These are phyloP conservation scores for Neonectria magnoliae DNA, from an alignment of 2,329 filamentous ascomycete species.

Conservation along the genomic window DNA sequence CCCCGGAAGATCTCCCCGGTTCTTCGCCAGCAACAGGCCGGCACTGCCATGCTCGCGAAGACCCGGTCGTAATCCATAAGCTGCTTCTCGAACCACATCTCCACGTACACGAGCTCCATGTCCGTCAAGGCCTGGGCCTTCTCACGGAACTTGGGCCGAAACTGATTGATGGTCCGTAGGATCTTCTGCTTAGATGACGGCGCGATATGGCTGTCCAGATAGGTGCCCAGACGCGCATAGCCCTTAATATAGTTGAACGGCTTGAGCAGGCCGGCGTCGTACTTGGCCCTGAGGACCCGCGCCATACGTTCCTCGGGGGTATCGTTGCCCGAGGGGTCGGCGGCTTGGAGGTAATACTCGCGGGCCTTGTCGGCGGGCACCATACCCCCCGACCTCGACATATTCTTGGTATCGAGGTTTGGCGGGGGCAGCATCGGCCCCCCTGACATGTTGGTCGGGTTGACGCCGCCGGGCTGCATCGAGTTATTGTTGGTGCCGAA, in stretches of 20 bases:
- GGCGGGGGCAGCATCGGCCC: slow-evolving; percentile 60
- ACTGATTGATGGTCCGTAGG: slow-evolving; percentile 87
- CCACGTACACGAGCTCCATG: slow-evolving; percentile 91
- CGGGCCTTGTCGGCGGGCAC: slow-evolving; percentile 77
- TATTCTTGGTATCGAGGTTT: slow-evolving; percentile 60
- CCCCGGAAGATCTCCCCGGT: slow-evolving; percentile 97
- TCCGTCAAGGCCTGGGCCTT: slow-evolving; percentile 93
- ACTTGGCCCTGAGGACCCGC: slow-evolving; percentile 92
- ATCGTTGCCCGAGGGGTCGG: slow-evolving; percentile 86
- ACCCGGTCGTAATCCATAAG: slow-evolving; percentile 98
- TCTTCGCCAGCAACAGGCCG: slow-evolving; percentile 95
- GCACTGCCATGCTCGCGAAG: slow-evolving; percentile 98
- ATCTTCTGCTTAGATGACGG: slow-evolving; percentile 89
- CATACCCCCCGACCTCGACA: slow-evolving; percentile 69
- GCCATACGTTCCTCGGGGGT: slow-evolving; percentile 95
- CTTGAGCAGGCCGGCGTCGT: slow-evolving; percentile 91
- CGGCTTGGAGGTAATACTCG: slow-evolving; percentile 97
- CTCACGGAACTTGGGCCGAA: slow-evolving; percentile 94
- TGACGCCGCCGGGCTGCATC: slow-evolving; percentile 36
- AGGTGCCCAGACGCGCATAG: slow-evolving; percentile 87
- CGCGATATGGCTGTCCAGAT: slow-evolving; percentile 90
- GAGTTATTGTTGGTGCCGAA: slow-evolving; percentile 55
- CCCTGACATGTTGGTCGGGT: slow-evolving; percentile 37
- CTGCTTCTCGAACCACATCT: slow-evolving; percentile 99
- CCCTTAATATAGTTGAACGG: slow-evolving; percentile 99